phyloP scores from a whole-genome alignment of 2,329 filamentous ascomycete species.

The Pseudogymnoascus sp. region DNA sequence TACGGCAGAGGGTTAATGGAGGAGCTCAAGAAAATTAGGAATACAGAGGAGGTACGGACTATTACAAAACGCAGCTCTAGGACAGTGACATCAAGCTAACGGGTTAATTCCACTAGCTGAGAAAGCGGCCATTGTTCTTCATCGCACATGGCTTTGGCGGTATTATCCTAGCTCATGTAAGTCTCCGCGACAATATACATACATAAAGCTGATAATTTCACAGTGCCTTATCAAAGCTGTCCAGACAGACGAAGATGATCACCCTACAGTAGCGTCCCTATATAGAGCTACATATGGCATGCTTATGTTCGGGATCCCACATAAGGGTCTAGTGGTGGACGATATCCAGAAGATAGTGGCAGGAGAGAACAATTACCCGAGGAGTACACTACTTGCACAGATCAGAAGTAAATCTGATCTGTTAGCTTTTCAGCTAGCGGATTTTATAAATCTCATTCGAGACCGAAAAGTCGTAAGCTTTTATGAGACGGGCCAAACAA shows the following conservation, averaged over 20 bases:
- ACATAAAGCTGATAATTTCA: not conserved
- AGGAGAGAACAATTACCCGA: conserved; percentile 10
- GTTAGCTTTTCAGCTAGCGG: conserved; percentile 19
- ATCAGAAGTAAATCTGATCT: conserved; percentile 18
- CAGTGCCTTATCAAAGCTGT: conserved; percentile 24
- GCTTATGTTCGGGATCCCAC: conserved; percentile 33
- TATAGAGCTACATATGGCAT: conserved; percentile 32
- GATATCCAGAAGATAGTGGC: conserved; percentile 21
- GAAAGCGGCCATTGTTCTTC: conserved; percentile 33
- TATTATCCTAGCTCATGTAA: conserved; percentile 34
- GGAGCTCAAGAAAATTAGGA: conserved; percentile 21
- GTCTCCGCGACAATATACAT: conserved; percentile 7
- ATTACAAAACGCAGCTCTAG: not conserved
- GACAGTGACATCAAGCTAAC: not conserved
- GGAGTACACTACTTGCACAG: conserved; percentile 14
- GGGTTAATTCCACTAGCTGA: conserved; percentile 17
- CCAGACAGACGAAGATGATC: conserved; percentile 20
- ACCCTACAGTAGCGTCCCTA: conserved; percentile 23
- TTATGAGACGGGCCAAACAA: conserved; percentile 25
- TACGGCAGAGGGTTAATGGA: conserved; percentile 18
- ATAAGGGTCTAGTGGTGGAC: conserved; percentile 24
- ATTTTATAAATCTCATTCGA: conserved; percentile 26
- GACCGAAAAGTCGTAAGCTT: conserved; percentile 28
- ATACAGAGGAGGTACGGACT: conserved; percentile 19
- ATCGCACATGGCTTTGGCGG: conserved; percentile 36